phyloP scores from a whole-genome alignment of 805 yeast species.

The Jamesozyma rosinii region DNA sequence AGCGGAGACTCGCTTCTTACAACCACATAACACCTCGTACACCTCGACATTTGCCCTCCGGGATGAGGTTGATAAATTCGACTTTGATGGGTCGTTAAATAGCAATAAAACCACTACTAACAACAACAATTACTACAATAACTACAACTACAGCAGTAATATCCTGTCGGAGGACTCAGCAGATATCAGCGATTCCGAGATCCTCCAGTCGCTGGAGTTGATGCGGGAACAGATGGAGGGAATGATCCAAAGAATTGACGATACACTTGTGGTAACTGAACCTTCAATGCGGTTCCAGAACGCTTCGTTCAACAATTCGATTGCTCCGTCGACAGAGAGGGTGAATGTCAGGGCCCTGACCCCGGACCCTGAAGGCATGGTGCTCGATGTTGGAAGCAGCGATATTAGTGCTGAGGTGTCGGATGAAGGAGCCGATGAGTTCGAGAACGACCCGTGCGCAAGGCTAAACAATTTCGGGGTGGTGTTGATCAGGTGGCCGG shows the following conservation, averaged over 20 bases:
- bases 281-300: background rate
- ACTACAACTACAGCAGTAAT: background rate
- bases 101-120: no score
- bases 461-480: slow-evolving; percentile 23
- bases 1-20: slow-evolving; percentile 1
- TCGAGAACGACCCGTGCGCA: slow-evolving; percentile 16
- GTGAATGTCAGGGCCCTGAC: background rate
- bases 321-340: background rate
- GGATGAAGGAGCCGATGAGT: background rate
- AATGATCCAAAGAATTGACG: slow-evolving; percentile 1
- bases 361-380: background rate
- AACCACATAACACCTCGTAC: slow-evolving; percentile 6
- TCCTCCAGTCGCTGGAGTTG: background rate
- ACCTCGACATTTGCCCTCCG: slow-evolving; percentile 18
- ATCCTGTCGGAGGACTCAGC: background rate
- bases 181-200: background rate
- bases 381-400: background rate
- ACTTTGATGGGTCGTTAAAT: slow-evolving; percentile 14
- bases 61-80: slow-evolving; percentile 24
- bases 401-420: background rate
- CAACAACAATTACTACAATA: background rate
- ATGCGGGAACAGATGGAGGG: background rate
- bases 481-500: slow-evolving; percentile 23
- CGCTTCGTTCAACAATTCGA: background rate
- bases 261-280: background rate